Evolutionary conservation across 805 yeast genomes (phyloP), one percentile per base, ranked within the genome.

Genomic region (Hanseniaspora thailandica): DNA sequence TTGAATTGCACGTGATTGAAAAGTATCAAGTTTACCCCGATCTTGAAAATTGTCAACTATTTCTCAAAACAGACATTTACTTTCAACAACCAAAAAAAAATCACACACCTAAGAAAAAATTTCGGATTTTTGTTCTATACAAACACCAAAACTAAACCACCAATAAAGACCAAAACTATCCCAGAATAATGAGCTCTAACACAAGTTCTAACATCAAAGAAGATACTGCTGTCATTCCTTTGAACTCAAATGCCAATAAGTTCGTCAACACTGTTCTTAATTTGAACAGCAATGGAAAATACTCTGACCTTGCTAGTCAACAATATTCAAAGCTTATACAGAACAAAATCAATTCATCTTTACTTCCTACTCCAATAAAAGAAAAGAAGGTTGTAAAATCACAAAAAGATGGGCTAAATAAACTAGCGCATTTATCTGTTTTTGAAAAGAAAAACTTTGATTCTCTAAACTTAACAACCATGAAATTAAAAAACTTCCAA

Each of bases 361-460:
- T 50, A 23, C 36, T 50, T 39, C 54, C 54, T 35, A 39, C 47
- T 4, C 19, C 33, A 10, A 22, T 36, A 12, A 23, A 33, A n/a
- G 38, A 31, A 19, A 25, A 19, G 17, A 40, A 20, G 1, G 15
- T 19, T 15, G n/a, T n/a, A 12, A 36, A 44, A 7, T 25, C 41
- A 2, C 13, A 17, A 8, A 25, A 28, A 6, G 26, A 36, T 13
- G 46, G 25, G 17, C 30, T 44, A 19, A 51, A 45, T n/a, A 51
- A 28, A 20, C 23, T 52, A 26, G 13, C 25, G n/a, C 44, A 34
- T 35, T 15, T 39, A 17, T 13, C 45, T 12, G 25, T 53, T 3
- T 53, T 47, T 34, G 44, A 26, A 5, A 53, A 28, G 8, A 43
- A 30, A 5, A 53, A 43, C 22, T 47, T 53, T 40, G 55, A 53